Conservation (phyloP, 2,329 filamentous ascomycete genomes). For the Cytospora mali region DNA sequence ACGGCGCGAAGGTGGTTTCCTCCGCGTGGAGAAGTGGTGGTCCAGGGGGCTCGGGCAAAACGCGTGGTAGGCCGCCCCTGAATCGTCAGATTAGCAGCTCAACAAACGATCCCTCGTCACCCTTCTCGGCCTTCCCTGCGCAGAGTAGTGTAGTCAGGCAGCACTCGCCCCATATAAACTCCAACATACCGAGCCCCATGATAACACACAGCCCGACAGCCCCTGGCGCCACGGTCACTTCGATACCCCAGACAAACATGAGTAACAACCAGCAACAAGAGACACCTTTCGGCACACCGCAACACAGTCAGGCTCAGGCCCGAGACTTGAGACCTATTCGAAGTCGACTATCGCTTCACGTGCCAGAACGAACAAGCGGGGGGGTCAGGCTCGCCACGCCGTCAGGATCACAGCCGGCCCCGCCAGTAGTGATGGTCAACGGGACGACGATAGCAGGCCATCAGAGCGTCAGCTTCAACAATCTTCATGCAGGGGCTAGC, state of each 20-base stretch:
- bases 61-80: conserved; percentile 77
- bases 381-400: conserved; percentile 39
- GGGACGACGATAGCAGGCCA: conserved; percentile 31
- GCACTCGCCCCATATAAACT: conserved; percentile 14
- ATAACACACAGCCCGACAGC: conserved; percentile 9
- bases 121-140: conserved; percentile 68
- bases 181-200: background rate
- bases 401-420: conserved; percentile 6
- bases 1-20: conserved; percentile 83
- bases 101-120: conserved; percentile 49
- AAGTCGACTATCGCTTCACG: conserved; percentile 61
- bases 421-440: conserved; percentile 37
- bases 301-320: conserved; percentile 9
- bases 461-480: background rate
- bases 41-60: conserved; percentile 66
- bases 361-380: conserved; percentile 47
- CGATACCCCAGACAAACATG: conserved; percentile 12
- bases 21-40: conserved; percentile 81
- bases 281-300: conserved; percentile 6
- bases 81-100: conserved; percentile 53
- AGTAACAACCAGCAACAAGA: conserved; percentile 14
- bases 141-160: conserved; percentile 44
- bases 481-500: background rate
- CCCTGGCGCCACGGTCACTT: background rate
- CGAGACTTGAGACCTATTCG: conserved; percentile 41